Evolutionary conservation across 345 rosid genomes (phyloP), one percentile per base, ranked within the genome.

Genomic region (Isatis tinctoria): DNA sequence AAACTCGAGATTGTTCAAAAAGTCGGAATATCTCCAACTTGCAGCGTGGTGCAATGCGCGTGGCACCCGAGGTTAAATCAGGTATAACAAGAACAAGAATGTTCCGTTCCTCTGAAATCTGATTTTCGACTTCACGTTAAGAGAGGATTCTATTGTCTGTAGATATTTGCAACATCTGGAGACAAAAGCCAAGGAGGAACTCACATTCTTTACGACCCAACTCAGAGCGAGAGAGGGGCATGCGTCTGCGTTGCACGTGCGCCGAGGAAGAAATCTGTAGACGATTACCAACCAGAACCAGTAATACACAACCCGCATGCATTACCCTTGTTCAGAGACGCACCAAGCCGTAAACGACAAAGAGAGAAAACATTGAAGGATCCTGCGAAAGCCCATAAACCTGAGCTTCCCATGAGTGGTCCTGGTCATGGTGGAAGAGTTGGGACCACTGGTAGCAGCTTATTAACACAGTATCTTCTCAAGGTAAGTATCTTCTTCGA

Each of bases 221-320:
- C 85, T 32, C 77, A 85, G 39, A 92, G 99, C 22, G 91, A 88
- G 85, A 90, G 88, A 82, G 98, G 99, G 32, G 98, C 99, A 71
- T 96, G 93, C 40, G 96, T 89, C 10, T 95, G 98, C 76, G 94
- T 92, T 73, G 96, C 97, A 60, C 91, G 96, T 60, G 99, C 97
- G 8, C 99, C 97, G 18, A 85, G 99, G 87, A 88, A 87, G 80
- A 87, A 92, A 79, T 95, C 99, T 53, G 78, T 95, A 48, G 98
- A 95, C 63, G 99, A 92, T 82, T 90, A 92, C 81, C 92, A 80
- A 88, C 84, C 82, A 27, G 86, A 87, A 62, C 98, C 83, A 74
- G 92, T 90, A 52, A 90, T 95, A 67, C 99, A 95, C 83, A 95
- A 95, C 60, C 99, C 99, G 59, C 99, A 95, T 74, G 92, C 99